Evolutionary conservation across 2,329 filamentous ascomycete species (phyloP).

Genomic region (Hirsutella thompsonii): DNA sequence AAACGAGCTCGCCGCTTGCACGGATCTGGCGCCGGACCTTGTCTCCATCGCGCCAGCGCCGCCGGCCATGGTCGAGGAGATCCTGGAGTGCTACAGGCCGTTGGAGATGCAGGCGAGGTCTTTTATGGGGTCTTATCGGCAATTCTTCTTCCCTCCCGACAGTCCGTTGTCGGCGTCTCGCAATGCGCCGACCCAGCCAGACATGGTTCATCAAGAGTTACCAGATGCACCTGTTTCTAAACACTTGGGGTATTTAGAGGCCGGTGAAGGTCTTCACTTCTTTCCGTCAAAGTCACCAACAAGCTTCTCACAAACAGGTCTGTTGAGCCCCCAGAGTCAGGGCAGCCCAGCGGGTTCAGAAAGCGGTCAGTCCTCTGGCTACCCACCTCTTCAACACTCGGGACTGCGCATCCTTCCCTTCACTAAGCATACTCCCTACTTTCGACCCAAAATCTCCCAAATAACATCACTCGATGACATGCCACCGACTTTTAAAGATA

Average conservation of each 20-base stretch:
- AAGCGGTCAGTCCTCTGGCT: background rate
- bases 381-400: slow-evolving; percentile 5
- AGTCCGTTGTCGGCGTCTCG: background rate
- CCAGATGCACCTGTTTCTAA: background rate
- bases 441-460: slow-evolving; percentile 15
- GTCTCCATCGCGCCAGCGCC: slow-evolving; percentile 24
- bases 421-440: slow-evolving; percentile 24
- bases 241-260: no score
- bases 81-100: slow-evolving; percentile 25
- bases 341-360: slow-evolving; percentile 13
- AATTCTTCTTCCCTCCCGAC: slow-evolving; percentile 16
- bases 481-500: slow-evolving; percentile 16
- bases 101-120: slow-evolving; percentile 25
- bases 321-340: slow-evolving; percentile 21
- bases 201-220: background rate
- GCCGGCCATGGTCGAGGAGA: slow-evolving; percentile 22
- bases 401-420: slow-evolving; percentile 22
- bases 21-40: slow-evolving; percentile 19
- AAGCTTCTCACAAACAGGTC: slow-evolving; percentile 6
- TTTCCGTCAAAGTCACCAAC: no score
- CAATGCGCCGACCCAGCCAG: background rate
- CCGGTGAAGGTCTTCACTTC: no score
- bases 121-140: slow-evolving; percentile 23
- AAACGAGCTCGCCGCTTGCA: slow-evolving; percentile 23
- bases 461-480: slow-evolving; percentile 19